phyloP scores from a whole-genome alignment of 176 grass and related monocot genomes.

The Carex scoparia region DNA sequence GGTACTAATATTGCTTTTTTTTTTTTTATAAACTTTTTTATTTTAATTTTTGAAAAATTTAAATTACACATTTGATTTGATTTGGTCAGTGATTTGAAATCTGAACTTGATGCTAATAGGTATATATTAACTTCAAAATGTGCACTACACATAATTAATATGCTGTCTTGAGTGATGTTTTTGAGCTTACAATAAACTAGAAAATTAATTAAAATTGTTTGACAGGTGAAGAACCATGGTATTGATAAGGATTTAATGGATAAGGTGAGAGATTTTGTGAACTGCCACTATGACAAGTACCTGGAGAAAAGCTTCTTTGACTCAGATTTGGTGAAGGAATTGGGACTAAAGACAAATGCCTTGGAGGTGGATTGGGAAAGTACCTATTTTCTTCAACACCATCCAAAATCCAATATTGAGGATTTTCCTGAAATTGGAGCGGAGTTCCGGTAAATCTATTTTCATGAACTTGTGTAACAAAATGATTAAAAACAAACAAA shows the following conservation, averaged over 20 bases:
- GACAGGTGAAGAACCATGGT: conserved; percentile 78
- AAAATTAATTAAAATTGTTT: background rate
- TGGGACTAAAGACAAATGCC: conserved; percentile 15
- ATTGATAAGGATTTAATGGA: conserved; percentile 62
- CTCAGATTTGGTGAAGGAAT: conserved; percentile 44
- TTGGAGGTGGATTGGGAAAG: conserved; percentile 65
- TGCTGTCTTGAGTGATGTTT: background rate
- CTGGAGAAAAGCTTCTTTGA: conserved; percentile 50
- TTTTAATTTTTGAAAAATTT: background rate
- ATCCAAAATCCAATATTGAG: conserved; percentile 27
- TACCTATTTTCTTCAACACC: conserved; percentile 74
- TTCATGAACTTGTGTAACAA: background rate
- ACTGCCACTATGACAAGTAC: conserved; percentile 57
- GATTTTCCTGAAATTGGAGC: conserved; percentile 38
- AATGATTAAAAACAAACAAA: background rate
- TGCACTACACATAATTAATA: background rate
- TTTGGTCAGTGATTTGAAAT: no score
- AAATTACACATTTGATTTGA: background rate
- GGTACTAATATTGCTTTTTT: conserved; percentile 27
- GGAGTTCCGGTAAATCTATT: conserved; percentile 18
- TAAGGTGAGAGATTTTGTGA: conserved; percentile 58
- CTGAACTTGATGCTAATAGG: no score
- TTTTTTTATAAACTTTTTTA: background rate
- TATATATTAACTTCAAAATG: background rate
- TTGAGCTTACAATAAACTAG: background rate